These are phyloP conservation scores for Colletotrichum somersetense DNA, from an alignment of 2,329 filamentous ascomycete species.

Conservation along the genomic window DNA sequence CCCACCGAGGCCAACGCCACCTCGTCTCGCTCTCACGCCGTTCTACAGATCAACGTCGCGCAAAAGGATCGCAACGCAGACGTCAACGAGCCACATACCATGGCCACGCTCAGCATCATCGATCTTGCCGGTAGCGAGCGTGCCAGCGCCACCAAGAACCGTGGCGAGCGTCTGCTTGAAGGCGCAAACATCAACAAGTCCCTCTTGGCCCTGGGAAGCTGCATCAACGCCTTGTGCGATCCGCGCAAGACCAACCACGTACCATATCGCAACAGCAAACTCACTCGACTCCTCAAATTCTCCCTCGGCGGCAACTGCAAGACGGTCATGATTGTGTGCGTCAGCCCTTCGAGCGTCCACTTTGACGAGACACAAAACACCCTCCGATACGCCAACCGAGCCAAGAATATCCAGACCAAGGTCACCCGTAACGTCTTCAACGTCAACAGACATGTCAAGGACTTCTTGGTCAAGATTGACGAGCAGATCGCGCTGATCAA, in stretches of 20 bases:
- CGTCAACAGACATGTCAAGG: conserved; percentile 98
- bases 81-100: conserved; percentile 94
- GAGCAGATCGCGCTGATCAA: conserved; percentile 98
- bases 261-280: conserved; percentile 96
- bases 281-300: conserved; percentile 95
- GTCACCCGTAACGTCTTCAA: conserved; percentile 99
- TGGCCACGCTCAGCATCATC: conserved; percentile 98
- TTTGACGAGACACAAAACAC: conserved; percentile 99
- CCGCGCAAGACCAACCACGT: conserved; percentile 92
- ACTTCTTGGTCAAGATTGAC: conserved; percentile 99
- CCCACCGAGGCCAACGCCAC: conserved; percentile 98
- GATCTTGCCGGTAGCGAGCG: conserved; percentile 96
- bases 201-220: conserved; percentile 91
- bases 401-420: conserved; percentile 99
- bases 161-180: conserved; percentile 90
- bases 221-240: conserved; percentile 98
- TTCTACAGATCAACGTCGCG: conserved; percentile 95
- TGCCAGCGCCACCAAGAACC: conserved; percentile 95
- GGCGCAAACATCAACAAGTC: conserved; percentile 99
- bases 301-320: conserved; percentile 98
- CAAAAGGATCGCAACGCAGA: conserved; percentile 94
- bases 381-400: conserved; percentile 94
- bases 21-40: conserved; percentile 95
- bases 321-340: conserved; percentile 99
- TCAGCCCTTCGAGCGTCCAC: conserved; percentile 95